phyloP scores from a whole-genome alignment of 2,329 filamentous ascomycete species.

The Colletotrichum sidae region DNA sequence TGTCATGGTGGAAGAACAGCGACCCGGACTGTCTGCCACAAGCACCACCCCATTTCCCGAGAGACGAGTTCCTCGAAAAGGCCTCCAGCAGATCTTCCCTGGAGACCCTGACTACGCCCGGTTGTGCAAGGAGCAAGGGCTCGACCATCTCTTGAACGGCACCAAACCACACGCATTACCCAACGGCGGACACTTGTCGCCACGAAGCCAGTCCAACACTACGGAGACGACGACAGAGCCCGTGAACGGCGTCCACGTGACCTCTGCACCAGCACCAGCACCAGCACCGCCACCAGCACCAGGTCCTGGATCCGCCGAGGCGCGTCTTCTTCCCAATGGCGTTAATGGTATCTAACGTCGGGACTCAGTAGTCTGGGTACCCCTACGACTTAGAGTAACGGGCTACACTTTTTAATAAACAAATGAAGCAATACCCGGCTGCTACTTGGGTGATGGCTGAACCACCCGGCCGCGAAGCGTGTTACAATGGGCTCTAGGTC shows the following conservation, averaged over 20 bases:
- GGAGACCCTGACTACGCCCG: slow-evolving; percentile 68
- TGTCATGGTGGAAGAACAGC: slow-evolving; percentile 62
- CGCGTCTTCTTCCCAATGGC: slow-evolving; percentile 24
- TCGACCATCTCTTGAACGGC: slow-evolving; percentile 64
- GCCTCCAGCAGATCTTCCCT: slow-evolving; percentile 63
- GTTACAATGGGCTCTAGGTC: too few relatives aligned
- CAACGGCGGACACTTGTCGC: slow-evolving; percentile 62
- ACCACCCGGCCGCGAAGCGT: not conserved
- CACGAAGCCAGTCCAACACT: slow-evolving; percentile 49
- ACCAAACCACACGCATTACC: slow-evolving; percentile 55
- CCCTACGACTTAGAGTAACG: slow-evolving; percentile 31
- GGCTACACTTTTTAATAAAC: slow-evolving; percentile 29
- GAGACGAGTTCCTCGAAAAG: slow-evolving; percentile 65
- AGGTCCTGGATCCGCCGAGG: slow-evolving; percentile 5
- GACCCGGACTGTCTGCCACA: slow-evolving; percentile 57
- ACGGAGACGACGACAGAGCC: slow-evolving; percentile 29
- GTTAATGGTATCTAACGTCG: slow-evolving; percentile 30
- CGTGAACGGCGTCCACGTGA: slow-evolving; percentile 22
- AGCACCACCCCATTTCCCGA: slow-evolving; percentile 68
- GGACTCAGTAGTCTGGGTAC: slow-evolving; percentile 26
- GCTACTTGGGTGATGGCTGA: slow-evolving; percentile 13
- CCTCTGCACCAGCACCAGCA: slow-evolving; percentile 3
- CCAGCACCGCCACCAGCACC: not conserved
- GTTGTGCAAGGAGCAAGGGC: slow-evolving; percentile 68
- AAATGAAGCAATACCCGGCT: slow-evolving; percentile 18